These are phyloP conservation scores for Penicillium sp. DNA, from an alignment of 2,329 filamentous ascomycete species.

Conservation along the genomic window DNA sequence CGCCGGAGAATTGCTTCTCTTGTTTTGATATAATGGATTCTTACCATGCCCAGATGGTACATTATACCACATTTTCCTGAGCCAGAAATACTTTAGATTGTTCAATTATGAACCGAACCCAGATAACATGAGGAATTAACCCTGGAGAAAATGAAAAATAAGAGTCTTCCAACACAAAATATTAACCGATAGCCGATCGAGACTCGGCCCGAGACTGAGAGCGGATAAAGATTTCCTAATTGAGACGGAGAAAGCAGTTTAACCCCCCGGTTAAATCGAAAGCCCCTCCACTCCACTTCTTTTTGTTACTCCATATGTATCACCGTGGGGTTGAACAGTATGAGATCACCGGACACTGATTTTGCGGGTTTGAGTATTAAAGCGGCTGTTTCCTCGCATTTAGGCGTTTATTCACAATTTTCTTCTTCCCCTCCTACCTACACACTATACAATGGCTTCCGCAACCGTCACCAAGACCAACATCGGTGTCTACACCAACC, in stretches of 20 bases:
- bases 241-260: conserved; percentile 8
- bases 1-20: conserved; percentile 4
- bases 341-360: conserved; percentile 2
- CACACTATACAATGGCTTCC: conserved; percentile 26
- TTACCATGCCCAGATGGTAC: neutral
- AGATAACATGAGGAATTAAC: neutral
- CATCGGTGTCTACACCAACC: conserved; percentile 95
- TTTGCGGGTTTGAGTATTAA: conserved; percentile 7
- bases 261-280: conserved; percentile 22
- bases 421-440: conserved; percentile 1
- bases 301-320: conserved; percentile 11
- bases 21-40: neutral
- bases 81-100: neutral
- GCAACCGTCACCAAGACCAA: conserved; percentile 67
- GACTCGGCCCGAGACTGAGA: conserved; percentile 15
- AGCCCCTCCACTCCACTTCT: conserved; percentile 23
- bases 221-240: conserved; percentile 9
- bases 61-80: neutral
- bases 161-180: neutral
- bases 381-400: conserved; percentile 12
- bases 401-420: conserved; percentile 8
- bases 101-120: neutral
- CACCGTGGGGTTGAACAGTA: conserved; percentile 4
- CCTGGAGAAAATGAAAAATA: neutral
- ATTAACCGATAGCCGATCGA: conserved; percentile 21